Percentiles rank a stretch among this genome's conserved stretches.
Conservation (phyloP, 176 grass and related monocot genomes). For the Triticum turgidum region DNA sequence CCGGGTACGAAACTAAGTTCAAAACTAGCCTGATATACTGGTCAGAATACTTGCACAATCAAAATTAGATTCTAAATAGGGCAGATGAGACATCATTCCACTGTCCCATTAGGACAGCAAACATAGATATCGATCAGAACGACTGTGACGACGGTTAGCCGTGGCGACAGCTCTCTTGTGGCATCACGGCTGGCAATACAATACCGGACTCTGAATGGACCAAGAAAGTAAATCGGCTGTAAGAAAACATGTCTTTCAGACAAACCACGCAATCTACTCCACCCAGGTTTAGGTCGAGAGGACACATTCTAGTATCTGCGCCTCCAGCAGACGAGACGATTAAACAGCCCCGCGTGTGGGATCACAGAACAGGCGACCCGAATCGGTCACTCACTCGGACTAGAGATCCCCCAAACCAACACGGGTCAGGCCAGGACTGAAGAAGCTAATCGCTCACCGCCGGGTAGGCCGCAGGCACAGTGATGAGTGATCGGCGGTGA, state of each 20-base stretch:
- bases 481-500: background rate
- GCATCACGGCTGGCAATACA: background rate
- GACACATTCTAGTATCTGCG: background rate
- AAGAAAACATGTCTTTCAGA: background rate
- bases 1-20: too few relatives aligned
- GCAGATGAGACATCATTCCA: background rate
- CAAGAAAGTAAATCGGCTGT: background rate
- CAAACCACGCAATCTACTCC: background rate
- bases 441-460: background rate
- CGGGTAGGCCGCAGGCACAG: background rate
- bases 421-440: background rate
- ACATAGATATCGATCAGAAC: too few relatives aligned
- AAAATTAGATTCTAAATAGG: background rate
- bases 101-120: background rate
- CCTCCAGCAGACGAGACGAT: background rate
- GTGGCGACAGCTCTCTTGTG: background rate
- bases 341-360: background rate
- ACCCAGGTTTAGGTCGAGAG: background rate
- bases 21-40: too few relatives aligned
- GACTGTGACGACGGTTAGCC: too few relatives aligned
- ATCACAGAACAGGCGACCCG: background rate
- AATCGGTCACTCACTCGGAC: background rate
- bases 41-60: too few relatives aligned
- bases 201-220: background rate
- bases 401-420: background rate